Conservation (phyloP, 108 stramenopile species). For the Nannochloropsis granulata region DNA sequence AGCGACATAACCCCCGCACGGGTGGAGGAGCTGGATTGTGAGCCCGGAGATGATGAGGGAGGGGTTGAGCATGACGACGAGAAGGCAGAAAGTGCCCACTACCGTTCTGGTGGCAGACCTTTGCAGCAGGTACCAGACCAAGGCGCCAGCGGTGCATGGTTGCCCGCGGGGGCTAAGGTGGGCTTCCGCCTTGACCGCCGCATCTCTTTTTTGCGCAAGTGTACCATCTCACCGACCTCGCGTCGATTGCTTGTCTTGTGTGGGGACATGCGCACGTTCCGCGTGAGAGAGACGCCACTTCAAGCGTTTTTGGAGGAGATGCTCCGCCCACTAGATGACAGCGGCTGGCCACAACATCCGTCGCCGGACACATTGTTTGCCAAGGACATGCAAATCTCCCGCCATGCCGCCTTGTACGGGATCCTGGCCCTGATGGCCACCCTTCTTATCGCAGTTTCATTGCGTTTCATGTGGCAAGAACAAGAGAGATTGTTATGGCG, state of each 20-base stretch:
- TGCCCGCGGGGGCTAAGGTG: not conserved
- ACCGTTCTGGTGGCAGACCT: not conserved
- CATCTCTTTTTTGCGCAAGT: slow-evolving; percentile 17
- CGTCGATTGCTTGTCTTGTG: slow-evolving; percentile 21
- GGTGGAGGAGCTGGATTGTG: slow-evolving; percentile 18
- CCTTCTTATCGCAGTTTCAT: not conserved
- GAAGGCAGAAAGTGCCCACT: not conserved
- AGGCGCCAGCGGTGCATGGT: not conserved
- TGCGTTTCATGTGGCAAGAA: not conserved
- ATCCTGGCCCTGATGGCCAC: not conserved
- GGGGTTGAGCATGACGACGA: not conserved
- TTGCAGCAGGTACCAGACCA: not conserved
- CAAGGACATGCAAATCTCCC: not conserved
- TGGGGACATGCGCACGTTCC: slow-evolving; percentile 34
- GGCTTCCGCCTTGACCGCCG: slow-evolving; percentile 3
- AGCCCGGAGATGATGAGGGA: slow-evolving; percentile 4
- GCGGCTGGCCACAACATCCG: not conserved
- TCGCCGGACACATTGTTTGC: not conserved
- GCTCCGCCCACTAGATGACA: not conserved
- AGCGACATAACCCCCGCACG: slow-evolving; percentile 23
- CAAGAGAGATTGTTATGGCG: not conserved
- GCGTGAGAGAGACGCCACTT: slow-evolving; percentile 23
- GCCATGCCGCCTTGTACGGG: not conserved
- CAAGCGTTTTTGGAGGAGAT: slow-evolving; percentile 10
- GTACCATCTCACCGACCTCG: slow-evolving; percentile 22